These are phyloP conservation scores for Beauveria asiatica DNA, from an alignment of 2,329 filamentous ascomycete genomes.

Conservation along the genomic window DNA sequence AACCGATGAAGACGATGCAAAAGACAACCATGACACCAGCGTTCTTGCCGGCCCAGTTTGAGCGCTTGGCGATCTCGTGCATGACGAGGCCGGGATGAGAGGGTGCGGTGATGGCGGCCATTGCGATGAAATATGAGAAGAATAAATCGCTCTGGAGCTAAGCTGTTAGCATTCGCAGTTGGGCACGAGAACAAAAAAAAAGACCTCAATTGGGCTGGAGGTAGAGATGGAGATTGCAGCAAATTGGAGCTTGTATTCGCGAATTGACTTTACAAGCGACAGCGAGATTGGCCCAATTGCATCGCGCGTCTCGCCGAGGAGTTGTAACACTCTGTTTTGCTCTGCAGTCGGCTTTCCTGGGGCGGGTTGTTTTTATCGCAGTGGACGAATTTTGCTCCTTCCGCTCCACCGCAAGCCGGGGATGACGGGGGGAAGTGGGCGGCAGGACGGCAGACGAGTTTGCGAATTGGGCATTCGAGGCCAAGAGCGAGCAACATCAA, in stretches of 20 bases:
- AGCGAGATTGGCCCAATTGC: not conserved
- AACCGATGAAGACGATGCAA: slow-evolving; percentile 34
- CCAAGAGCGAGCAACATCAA: too few relatives aligned
- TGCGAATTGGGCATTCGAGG: too few relatives aligned
- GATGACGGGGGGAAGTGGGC: not conserved
- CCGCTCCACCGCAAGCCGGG: not conserved
- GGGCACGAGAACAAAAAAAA: not conserved
- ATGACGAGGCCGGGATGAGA: slow-evolving; percentile 29
- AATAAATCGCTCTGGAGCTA: slow-evolving; percentile 5
- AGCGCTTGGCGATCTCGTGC: slow-evolving; percentile 31
- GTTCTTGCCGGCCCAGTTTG: slow-evolving; percentile 29
- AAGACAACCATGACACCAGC: slow-evolving; percentile 35
- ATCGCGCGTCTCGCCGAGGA: not conserved
- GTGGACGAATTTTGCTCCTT: not conserved
- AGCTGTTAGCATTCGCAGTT: not conserved
- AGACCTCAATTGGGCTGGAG: not conserved
- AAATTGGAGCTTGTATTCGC: not conserved
- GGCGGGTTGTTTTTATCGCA: not conserved
- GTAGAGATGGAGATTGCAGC: not conserved
- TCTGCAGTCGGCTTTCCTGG: not conserved
- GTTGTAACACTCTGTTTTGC: not conserved
- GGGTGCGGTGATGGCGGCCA: slow-evolving; percentile 33
- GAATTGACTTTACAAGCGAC: not conserved
- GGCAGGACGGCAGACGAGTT: not conserved
- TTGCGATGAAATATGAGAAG: slow-evolving; percentile 22